Conservation (phyloP, 2,329 filamentous ascomycete genomes). For the Berkeleyomyces basicola region DNA sequence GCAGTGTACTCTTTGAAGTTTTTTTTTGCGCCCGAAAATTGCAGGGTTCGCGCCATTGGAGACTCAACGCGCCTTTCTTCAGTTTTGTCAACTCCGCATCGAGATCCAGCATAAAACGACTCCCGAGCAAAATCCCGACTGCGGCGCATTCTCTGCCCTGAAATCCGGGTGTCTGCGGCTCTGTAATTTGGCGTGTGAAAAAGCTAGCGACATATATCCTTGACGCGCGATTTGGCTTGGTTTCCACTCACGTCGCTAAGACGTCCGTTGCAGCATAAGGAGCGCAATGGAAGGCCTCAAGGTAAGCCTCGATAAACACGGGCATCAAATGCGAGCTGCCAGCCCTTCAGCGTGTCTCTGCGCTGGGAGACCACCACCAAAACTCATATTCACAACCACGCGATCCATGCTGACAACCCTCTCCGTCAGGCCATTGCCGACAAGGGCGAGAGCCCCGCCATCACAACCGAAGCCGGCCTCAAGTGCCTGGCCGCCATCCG, state of each 20-base stretch:
- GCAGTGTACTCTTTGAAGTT: neutral
- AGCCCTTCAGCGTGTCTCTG: too few species aligned
- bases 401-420: conserved; percentile 21
- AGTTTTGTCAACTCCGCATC: neutral
- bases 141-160: neutral
- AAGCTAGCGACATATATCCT: neutral
- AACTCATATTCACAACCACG: neutral
- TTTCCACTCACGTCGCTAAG: neutral
- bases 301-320: neutral
- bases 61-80: neutral
- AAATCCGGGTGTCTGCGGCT: neutral
- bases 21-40: neutral
- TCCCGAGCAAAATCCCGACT: neutral
- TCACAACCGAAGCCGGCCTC: conserved; percentile 54
- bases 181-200: neutral
- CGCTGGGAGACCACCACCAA: too few species aligned
- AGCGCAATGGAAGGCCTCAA: conserved; percentile 8
- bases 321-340: too few species aligned
- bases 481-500: conserved; percentile 61
- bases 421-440: conserved; percentile 24
- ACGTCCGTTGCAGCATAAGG: conserved; percentile 9
- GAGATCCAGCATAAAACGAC: neutral
- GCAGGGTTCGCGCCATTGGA: neutral
- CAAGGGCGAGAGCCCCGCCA: conserved; percentile 45
- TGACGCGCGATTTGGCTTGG: neutral